Evolutionary conservation across 768 basidiomycete genomes (phyloP).

Genomic region (Lyophyllum decastes): DNA sequence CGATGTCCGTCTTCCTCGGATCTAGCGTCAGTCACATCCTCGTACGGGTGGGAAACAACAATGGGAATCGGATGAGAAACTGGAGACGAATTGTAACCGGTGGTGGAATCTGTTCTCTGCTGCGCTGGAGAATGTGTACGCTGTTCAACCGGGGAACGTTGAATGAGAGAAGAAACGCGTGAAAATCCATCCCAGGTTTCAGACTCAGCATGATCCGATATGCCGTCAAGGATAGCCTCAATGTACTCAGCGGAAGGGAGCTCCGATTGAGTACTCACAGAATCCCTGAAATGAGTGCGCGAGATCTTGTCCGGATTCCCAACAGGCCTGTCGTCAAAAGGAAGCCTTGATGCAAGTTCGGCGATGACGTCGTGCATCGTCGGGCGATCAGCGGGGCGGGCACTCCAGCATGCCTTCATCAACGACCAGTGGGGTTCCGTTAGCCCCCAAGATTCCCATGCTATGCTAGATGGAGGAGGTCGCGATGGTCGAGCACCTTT

Average conservation of each 20-base stretch:
- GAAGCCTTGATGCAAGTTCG: background rate
- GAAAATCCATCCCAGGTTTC: too few species aligned
- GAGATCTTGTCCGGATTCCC: background rate
- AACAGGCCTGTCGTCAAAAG: background rate
- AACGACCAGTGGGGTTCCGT: background rate
- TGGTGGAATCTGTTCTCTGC: too few species aligned
- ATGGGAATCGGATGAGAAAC: too few species aligned
- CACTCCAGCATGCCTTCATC: background rate
- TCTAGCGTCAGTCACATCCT: too few species aligned
- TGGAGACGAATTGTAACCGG: too few species aligned
- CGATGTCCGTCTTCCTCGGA: too few species aligned
- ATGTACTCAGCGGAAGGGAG: background rate
- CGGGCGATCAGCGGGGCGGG: background rate
- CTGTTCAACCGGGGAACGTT: too few species aligned
- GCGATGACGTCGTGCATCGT: background rate
- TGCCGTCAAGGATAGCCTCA: background rate
- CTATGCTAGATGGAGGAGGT: background rate
- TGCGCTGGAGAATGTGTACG: too few species aligned
- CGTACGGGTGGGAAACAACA: too few species aligned
- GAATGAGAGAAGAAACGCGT: too few species aligned
- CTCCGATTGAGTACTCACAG: background rate
- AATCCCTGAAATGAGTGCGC: slow-evolving; percentile 1
- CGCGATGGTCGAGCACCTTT: slow-evolving; percentile 19
- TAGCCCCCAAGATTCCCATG: slow-evolving; percentile 1
- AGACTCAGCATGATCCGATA: too few species aligned